Evolutionary conservation across 768 basidiomycete species (phyloP).

Genomic region (Cyathus striatus): DNA sequence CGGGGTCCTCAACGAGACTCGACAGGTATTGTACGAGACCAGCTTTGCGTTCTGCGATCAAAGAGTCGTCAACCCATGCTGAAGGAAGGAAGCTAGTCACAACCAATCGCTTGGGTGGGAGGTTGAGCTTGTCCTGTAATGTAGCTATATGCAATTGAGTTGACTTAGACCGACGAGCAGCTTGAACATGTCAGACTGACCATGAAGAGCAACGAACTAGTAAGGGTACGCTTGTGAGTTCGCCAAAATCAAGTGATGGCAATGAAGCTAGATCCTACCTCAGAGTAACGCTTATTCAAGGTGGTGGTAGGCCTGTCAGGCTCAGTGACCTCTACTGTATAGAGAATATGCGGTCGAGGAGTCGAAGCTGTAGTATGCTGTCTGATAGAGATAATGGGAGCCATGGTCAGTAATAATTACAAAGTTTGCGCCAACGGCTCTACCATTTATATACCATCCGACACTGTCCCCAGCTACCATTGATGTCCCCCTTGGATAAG

Average conservation of each 20-base stretch:
- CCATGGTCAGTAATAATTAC: neutral
- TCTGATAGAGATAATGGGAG: slow-evolving; percentile 17
- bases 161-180: neutral
- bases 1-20: slow-evolving; percentile 27
- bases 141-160: slow-evolving; percentile 11
- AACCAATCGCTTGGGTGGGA: slow-evolving; percentile 49
- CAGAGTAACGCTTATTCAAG: slow-evolving; percentile 36
- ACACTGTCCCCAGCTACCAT: no score
- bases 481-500: no score
- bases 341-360: slow-evolving; percentile 43
- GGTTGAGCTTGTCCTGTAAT: slow-evolving; percentile 30
- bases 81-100: slow-evolving; percentile 44
- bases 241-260: neutral
- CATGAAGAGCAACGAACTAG: slow-evolving; percentile 33
- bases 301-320: slow-evolving; percentile 22
- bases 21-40: slow-evolving; percentile 39
- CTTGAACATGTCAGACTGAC: slow-evolving; percentile 3
- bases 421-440: no score
- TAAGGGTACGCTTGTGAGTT: neutral
- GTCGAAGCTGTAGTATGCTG: slow-evolving; percentile 41
- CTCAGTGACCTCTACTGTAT: slow-evolving; percentile 29
- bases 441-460: no score
- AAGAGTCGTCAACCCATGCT: slow-evolving; percentile 47
- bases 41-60: slow-evolving; percentile 46
- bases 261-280: slow-evolving; percentile 30